Base-by-base conservation (phyloP, 306 rosid species). In the Cucurbita argyrosperma region DNA sequence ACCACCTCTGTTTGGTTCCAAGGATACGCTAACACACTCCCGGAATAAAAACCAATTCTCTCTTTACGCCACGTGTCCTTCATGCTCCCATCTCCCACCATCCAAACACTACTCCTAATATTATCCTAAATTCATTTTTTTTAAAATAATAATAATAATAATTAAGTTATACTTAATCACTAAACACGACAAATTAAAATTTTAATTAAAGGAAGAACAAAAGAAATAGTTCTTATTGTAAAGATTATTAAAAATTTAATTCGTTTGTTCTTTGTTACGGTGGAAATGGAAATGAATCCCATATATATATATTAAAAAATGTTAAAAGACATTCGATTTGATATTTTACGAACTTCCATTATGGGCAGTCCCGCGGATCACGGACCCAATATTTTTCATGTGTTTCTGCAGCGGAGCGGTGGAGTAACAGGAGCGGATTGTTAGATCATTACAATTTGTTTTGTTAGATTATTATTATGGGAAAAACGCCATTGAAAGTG, bases 301-400 rank as follows among this genome's bases (percentile, higher is more conserved):
- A 30, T 30, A 30, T 30, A 30, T 30, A 30, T 30, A 2, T 30
- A 3, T 30, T 2, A 2, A 30, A 30, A 30, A 30, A 30, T 30
- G 3, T 2, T 30, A 30, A 5, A 23, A 43, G 0, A 69, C 43
- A 12, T 69, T 46, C 7, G 74, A 69, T 69, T 47, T 69, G 58
- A 69, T 69, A 46, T 46, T 18, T 45, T 46, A 67, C 72, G 38
- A 65, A 67, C 10, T 67, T 67, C 72, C 21, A 49, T 69, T 69
- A 47, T 47, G 14, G 42, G 40, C 74, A 69, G 74, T 69, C 74
- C 74, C 57, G 72, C 72, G 38, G 72, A 66, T 45, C 54, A 66
- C 72, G 72, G 72, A 45, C 52, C 30, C 72, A 66, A 66, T n/a
- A 64, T 19, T 9, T 9, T 63, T 67, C 72, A 67, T 67, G 26